Percentiles rank a stretch among this genome's conserved stretches.
phyloP scores from a whole-genome alignment of 495 filamentous ascomycete species.

The Lentithecium fluviatile region DNA sequence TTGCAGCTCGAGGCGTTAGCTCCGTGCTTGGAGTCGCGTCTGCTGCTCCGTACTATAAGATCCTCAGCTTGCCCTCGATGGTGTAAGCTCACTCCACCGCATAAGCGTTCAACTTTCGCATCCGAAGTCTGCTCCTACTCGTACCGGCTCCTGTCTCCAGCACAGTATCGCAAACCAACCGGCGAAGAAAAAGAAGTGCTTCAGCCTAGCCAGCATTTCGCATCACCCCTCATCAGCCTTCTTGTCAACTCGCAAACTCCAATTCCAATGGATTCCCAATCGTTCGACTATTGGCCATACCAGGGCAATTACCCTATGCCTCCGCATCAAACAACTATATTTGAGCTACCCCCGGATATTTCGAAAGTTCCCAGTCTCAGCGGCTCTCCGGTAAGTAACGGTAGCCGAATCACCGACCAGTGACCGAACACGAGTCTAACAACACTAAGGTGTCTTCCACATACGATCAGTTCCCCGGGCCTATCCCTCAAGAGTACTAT shows the following conservation, averaged over 20 bases:
- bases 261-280: slow-evolving; percentile 34
- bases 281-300: slow-evolving; percentile 35
- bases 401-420: background rate
- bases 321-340: slow-evolving; percentile 33
- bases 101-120: slow-evolving; percentile 23
- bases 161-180: background rate
- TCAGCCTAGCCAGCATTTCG: background rate
- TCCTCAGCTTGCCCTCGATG: slow-evolving; percentile 28
- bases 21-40: slow-evolving; percentile 19
- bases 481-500: slow-evolving; percentile 26
- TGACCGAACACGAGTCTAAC: slow-evolving; percentile 1
- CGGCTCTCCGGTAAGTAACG: slow-evolving; percentile 34
- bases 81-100: slow-evolving; percentile 25
- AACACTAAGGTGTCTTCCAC: slow-evolving; percentile 31
- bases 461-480: slow-evolving; percentile 30
- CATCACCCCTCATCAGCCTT: slow-evolving; percentile 5
- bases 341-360: slow-evolving; percentile 33
- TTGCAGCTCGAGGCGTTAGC: slow-evolving; percentile 18
- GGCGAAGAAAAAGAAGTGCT: background rate
- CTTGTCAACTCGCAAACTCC: slow-evolving; percentile 10
- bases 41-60: slow-evolving; percentile 22
- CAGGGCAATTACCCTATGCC: slow-evolving; percentile 32
- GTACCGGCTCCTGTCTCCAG: background rate
- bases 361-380: slow-evolving; percentile 34
- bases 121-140: slow-evolving; percentile 1